Evolutionary conservation across 441 rosid genomes (phyloP).

Genomic region (Bruguiera hainesii): DNA sequence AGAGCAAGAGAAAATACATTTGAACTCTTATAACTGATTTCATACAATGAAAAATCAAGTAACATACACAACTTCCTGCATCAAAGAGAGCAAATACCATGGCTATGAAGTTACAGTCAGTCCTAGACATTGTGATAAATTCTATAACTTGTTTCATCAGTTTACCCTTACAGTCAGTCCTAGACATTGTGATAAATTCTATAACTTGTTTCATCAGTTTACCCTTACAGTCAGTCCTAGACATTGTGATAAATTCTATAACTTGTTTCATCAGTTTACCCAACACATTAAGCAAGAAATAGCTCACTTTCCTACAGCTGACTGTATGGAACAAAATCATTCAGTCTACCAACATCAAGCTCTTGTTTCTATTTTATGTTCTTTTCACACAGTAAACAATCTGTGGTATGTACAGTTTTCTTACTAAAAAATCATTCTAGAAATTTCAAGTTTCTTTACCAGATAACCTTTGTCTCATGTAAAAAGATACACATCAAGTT

Average conservation of each 20-base stretch:
- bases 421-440: no score
- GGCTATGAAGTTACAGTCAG: neutral
- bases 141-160: no score
- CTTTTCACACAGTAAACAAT: neutral
- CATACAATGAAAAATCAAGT: neutral
- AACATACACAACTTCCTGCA: neutral
- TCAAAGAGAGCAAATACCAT: neutral
- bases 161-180: neutral
- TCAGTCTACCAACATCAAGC: neutral
- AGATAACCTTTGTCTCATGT: no score
- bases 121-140: no score
- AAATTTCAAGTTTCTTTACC: no score
- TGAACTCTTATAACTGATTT: conserved; percentile 4
- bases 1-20: conserved; percentile 17
- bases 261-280: neutral
- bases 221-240: neutral
- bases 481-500: no score
- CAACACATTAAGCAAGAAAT: neutral
- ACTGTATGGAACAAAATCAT: neutral
- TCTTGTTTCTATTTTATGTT: neutral
- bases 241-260: neutral
- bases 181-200: neutral
- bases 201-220: neutral
- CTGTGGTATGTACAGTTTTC: neutral
- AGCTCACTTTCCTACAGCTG: no score